Conservation (phyloP, 257 asterid genomes). For the Ocimum tenuiflorum region DNA sequence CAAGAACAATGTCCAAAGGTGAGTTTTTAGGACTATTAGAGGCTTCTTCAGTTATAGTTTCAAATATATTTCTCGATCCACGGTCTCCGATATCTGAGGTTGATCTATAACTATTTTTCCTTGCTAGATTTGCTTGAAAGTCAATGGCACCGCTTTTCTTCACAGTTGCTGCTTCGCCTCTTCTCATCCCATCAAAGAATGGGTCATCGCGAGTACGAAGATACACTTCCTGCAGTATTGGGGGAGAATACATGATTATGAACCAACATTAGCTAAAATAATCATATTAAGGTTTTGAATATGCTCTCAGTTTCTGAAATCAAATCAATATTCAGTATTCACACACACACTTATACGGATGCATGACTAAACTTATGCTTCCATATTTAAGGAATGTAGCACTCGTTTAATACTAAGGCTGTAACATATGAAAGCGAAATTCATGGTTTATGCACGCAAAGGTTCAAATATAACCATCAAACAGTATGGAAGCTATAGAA, state of each 20-base stretch:
- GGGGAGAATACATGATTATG: background rate
- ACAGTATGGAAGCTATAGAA: too few species aligned
- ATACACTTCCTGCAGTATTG: slow-evolving; percentile 35
- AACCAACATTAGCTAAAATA: background rate
- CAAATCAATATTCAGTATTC: background rate
- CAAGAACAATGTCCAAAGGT: slow-evolving; percentile 44
- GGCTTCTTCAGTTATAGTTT: slow-evolving; percentile 24
- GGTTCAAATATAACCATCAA: too few species aligned
- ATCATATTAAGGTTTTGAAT: background rate
- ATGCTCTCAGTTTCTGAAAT: background rate
- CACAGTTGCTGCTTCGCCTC: slow-evolving; percentile 39
- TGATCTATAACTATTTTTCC: slow-evolving; percentile 28
- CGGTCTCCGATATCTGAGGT: slow-evolving; percentile 49
- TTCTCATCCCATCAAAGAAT: slow-evolving; percentile 62
- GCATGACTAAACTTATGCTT: background rate
- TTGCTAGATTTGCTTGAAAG: slow-evolving; percentile 29
- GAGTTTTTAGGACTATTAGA: slow-evolving; percentile 31
- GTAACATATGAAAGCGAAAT: too few species aligned
- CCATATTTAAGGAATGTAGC: background rate
- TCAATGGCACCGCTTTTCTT: slow-evolving; percentile 35
- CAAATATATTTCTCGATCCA: slow-evolving; percentile 24
- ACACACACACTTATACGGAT: background rate
- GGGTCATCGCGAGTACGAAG: slow-evolving; percentile 60
- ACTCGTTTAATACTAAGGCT: background rate
- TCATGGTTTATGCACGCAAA: background rate